Conservation (phyloP, 768 basidiomycete species). For the Cantharellus anzutake region DNA sequence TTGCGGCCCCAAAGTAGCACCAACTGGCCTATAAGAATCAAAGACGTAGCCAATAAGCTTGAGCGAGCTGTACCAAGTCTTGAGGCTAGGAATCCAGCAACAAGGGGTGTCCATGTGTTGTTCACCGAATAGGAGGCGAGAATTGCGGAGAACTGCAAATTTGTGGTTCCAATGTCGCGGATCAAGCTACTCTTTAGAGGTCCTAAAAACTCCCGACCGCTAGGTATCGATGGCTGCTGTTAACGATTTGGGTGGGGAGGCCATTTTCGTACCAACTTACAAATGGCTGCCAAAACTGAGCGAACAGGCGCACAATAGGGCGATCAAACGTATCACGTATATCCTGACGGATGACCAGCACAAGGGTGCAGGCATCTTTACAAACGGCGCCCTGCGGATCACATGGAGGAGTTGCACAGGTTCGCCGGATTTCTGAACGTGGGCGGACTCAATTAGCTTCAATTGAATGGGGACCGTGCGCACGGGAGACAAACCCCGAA, state of each 20-base stretch:
- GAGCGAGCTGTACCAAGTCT: constrained; percentile 51
- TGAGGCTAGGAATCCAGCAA: constrained; percentile 53
- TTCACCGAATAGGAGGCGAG: constrained; percentile 54
- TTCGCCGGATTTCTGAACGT: too few relatives aligned
- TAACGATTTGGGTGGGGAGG: background rate
- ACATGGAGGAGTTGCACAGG: too few relatives aligned
- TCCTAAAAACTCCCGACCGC: constrained; percentile 55
- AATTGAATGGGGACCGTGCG: too few relatives aligned
- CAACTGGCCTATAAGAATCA: constrained; percentile 49
- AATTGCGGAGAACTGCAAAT: constrained; percentile 59
- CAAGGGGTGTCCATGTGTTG: constrained; percentile 55
- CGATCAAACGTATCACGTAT: constrained; percentile 31
- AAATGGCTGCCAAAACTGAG: constrained; percentile 64
- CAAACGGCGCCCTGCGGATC: too few relatives aligned
- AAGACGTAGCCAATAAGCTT: constrained; percentile 54
- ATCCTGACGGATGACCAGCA: background rate
- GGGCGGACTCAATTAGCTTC: too few relatives aligned
- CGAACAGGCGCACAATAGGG: constrained; percentile 51
- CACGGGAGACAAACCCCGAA: too few relatives aligned
- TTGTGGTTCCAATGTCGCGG: constrained; percentile 52
- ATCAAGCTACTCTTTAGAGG: constrained; percentile 55
- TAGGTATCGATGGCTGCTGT: constrained; percentile 13
- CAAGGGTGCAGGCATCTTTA: too few relatives aligned
- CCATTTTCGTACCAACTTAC: constrained; percentile 21
- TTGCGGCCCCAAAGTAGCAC: constrained; percentile 50